Evolutionary conservation across 2,329 filamentous ascomycete genomes (phyloP), one percentile per base, ranked within the genome.

Genomic region (Colletotrichum sp.): DNA sequence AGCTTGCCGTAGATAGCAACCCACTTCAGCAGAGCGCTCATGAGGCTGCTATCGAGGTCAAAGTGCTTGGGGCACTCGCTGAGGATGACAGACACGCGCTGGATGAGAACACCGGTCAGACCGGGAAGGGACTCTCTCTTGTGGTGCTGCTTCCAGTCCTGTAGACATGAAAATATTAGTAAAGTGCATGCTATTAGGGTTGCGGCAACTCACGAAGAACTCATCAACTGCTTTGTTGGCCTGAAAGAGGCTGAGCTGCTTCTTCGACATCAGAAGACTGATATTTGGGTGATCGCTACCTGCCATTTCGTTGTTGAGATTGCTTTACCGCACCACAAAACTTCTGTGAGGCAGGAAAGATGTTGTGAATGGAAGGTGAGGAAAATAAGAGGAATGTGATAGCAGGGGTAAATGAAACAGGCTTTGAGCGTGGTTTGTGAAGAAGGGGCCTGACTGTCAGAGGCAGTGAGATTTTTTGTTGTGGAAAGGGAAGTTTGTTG

Each of bases 161-260:
- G n/a, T 7, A 52, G 43, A 21, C 16, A 48, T 10, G 3, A n/a
- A 48, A 48, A n/a, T 10, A 0, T 48, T n/a, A 48, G 39, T 43
- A n/a, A n/a, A 48, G 3, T 0, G 16, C 43, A 52, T 21, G 2
- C 10, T 7, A 6, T 1, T 52, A 3, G 2, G 3, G 5, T 52
- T 21, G 6, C 43, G 6, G n/a, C 12, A 4, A 52, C 43, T 52
- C 43, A 52, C 43, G n/a, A 52, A 52, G 43, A 52, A 52, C 43
- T 52, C 43, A 21, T 52, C 10, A 13, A 52, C 43, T 5, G 43
- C 43, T 7, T 21, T 52, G 43, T 52, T 52, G 3, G 43, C n/a
- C 43, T 52, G n/a, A 7, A 21, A 21, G n/a, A 52, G 43, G 43
- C n/a, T 52, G 43, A 52, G 43, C 43, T 52, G 43, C 43, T 52